Percentiles rank a stretch among this genome's conserved stretches.
Evolutionary conservation across 805 yeast genomes (phyloP).

Genomic region (Zygoascus tannicola): DNA sequence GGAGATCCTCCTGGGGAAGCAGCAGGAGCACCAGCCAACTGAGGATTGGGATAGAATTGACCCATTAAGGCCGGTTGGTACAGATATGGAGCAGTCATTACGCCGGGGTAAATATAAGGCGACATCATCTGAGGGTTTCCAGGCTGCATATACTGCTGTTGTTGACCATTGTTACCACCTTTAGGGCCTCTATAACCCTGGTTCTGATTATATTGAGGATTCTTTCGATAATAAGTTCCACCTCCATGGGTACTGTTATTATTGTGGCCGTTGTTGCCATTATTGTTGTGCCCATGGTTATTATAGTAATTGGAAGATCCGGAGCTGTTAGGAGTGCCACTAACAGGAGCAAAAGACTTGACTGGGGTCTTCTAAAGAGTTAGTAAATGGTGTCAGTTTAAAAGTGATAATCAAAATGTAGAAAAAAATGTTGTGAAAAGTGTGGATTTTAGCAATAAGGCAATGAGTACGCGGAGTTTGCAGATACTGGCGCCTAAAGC

Average conservation of each 20-base stretch:
- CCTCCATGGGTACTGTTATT: conserved; percentile 1
- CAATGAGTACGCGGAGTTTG: too few species aligned
- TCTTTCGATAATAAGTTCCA: not conserved
- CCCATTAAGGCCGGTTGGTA: conserved; percentile 4
- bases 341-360: not conserved
- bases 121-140: conserved; percentile 3
- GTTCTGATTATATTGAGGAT: conserved; percentile 2
- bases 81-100: not conserved
- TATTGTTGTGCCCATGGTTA: not conserved
- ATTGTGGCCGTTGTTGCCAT: conserved; percentile 4
- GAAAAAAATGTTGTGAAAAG: too few species aligned
- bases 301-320: conserved; percentile 1
- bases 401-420: too few species aligned
- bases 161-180: not conserved
- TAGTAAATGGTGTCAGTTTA: too few species aligned
- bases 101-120: conserved; percentile 1
- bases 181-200: conserved; percentile 1
- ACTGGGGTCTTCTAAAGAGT: too few species aligned
- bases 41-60: conserved; percentile 1
- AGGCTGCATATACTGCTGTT: conserved; percentile 2
- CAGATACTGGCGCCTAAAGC: too few species aligned
- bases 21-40: not conserved
- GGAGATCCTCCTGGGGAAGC: not conserved
- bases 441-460: too few species aligned
- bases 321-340: not conserved